These are phyloP conservation scores for Magnolia sinica DNA, from an alignment of 164 flowering plant species.

Conservation along the genomic window DNA sequence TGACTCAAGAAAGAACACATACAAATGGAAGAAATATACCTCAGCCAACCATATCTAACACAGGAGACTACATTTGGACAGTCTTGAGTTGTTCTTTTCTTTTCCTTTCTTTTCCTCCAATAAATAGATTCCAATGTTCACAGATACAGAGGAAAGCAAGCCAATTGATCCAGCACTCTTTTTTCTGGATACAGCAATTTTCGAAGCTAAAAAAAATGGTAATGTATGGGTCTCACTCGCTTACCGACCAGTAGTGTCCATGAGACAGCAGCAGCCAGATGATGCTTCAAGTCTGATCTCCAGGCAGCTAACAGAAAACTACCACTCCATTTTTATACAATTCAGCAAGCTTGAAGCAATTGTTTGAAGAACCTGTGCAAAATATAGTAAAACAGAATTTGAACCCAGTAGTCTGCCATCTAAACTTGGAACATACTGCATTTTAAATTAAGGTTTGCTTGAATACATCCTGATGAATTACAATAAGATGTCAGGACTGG, in stretches of 20 bases:
- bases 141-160: background rate
- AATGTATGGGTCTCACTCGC: background rate
- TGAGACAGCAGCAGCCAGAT: background rate
- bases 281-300: background rate
- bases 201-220: background rate
- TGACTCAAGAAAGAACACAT: too few relatives aligned
- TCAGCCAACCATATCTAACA: background rate
- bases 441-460: too few relatives aligned
- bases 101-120: background rate
- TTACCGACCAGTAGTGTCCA: background rate
- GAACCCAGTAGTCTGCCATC: too few relatives aligned
- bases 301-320: background rate
- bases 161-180: background rate
- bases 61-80: background rate
- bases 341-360: background rate
- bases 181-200: background rate
- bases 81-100: background rate
- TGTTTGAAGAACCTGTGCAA: background rate
- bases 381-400: background rate
- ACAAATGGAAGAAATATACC: background rate
- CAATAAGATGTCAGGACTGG: background rate
- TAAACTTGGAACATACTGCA: too few relatives aligned
- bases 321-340: background rate
- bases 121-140: slow-evolving; percentile 1
- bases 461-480: too few relatives aligned